Conservation (phyloP, 2,329 filamentous ascomycete species). For the Cercospora zeina region DNA sequence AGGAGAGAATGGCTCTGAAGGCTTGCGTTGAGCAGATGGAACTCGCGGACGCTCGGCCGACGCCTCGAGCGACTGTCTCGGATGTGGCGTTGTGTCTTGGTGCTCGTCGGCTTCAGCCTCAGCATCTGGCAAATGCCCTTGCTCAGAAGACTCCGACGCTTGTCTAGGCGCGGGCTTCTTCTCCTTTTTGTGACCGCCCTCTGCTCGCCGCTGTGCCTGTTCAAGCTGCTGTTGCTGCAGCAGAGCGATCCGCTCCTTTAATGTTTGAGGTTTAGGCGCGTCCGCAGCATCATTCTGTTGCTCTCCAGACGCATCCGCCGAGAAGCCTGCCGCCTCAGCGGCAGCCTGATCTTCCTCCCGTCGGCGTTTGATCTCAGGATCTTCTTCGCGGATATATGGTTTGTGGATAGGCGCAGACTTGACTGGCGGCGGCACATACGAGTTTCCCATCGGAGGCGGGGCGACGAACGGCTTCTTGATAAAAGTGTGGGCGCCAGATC, state of each 20-base stretch:
- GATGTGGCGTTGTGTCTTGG: conserved; percentile 31
- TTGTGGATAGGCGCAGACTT: conserved; percentile 62
- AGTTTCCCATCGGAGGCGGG: conserved; percentile 87
- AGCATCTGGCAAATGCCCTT: conserved; percentile 38
- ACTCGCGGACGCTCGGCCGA: conserved; percentile 41
- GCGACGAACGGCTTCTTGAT: conserved; percentile 97
- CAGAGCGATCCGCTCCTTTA: conserved; percentile 93
- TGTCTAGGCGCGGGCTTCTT: conserved; percentile 69
- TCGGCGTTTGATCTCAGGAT: conserved; percentile 64
- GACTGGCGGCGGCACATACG: conserved; percentile 80
- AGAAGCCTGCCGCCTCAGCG: conserved; percentile 67
- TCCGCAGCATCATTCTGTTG: conserved; percentile 65
- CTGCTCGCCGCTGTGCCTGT: conserved; percentile 78
- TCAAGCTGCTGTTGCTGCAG: conserved; percentile 93
- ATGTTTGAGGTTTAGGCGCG: conserved; percentile 83
- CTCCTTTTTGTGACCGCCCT: conserved; percentile 75
- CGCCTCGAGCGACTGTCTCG: conserved; percentile 45
- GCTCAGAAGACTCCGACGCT: conserved; percentile 51
- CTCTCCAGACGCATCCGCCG: conserved; percentile 41
- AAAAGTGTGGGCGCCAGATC: conserved; percentile 63
- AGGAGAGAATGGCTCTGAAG: conserved; percentile 44
- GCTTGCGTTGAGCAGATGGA: conserved; percentile 40
- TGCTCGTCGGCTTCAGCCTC: conserved; percentile 44
- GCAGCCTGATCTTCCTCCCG: conserved; percentile 66
- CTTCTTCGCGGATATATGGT: conserved; percentile 83